Percentiles rank a stretch among this genome's conserved stretches.
phyloP scores from a whole-genome alignment of 1,284 basidiomycete genomes.

The Ceratobasidium sp. region DNA sequence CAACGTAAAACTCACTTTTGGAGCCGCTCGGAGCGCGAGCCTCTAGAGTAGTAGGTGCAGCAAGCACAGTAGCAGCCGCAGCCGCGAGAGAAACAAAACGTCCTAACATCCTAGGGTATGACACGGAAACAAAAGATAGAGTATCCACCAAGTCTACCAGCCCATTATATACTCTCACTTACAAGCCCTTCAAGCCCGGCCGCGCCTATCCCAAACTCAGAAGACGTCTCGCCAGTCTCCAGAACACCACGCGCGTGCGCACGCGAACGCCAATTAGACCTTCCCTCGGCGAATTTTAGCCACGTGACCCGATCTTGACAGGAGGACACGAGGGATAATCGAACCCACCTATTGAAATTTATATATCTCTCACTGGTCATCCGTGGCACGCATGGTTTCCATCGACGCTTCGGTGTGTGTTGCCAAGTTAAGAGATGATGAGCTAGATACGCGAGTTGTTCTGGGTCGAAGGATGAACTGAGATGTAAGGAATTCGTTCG shows the following conservation, averaged over 20 bases:
- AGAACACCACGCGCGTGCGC: slow-evolving; percentile 2
- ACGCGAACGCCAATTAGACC: not conserved
- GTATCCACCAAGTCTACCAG: not conserved
- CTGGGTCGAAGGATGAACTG: too few relatives aligned
- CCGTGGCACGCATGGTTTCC: too few relatives aligned
- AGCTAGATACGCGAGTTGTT: too few relatives aligned
- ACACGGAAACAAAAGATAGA: not conserved
- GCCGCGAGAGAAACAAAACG: slow-evolving; percentile 10
- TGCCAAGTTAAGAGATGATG: too few relatives aligned
- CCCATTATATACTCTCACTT: not conserved
- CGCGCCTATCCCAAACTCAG: not conserved
- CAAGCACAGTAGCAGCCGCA: not conserved
- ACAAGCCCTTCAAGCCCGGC: not conserved
- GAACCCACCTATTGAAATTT: not conserved
- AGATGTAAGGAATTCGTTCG: too few relatives aligned
- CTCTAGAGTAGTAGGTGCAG: slow-evolving; percentile 13
- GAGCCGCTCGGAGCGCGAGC: slow-evolving; percentile 29
- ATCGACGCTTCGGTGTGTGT: too few relatives aligned
- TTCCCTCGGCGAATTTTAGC: not conserved
- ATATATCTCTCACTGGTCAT: too few relatives aligned
- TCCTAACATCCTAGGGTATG: not conserved
- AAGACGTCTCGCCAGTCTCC: not conserved
- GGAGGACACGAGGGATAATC: too few relatives aligned
- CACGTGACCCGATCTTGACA: slow-evolving; percentile 7
- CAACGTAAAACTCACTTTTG: slow-evolving; percentile 2